These are phyloP conservation scores for Senecio squalidus DNA, from an alignment of 140 eudicot genomes.

Conservation along the genomic window DNA sequence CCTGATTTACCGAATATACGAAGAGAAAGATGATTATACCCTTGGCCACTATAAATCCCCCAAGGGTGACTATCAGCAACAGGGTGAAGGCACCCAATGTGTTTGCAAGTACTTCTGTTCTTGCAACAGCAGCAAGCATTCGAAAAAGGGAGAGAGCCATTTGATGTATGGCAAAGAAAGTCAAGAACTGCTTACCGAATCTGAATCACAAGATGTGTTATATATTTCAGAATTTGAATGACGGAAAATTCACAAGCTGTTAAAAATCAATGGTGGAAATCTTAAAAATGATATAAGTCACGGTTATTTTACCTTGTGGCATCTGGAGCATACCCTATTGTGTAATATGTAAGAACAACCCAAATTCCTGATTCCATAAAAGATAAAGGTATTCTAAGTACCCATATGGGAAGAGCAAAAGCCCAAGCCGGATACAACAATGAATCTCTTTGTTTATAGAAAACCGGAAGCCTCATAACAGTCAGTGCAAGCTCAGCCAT, in stretches of 20 bases:
- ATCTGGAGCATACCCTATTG: conserved; percentile 57
- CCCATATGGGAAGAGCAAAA: conserved; percentile 42
- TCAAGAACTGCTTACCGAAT: conserved; percentile 47
- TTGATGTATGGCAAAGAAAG: conserved; percentile 51
- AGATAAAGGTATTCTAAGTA: conserved; percentile 45
- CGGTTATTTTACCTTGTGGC: conserved; percentile 29
- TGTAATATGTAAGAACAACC: conserved; percentile 52
- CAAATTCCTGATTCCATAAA: conserved; percentile 45
- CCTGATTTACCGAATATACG: not conserved
- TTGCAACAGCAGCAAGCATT: conserved; percentile 48
- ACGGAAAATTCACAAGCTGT: no score
- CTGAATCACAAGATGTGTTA: conserved; percentile 24
- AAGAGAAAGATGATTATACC: conserved; percentile 18
- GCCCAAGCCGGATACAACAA: conserved; percentile 53
- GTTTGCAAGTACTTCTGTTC: conserved; percentile 49
- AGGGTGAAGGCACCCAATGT: conserved; percentile 44
- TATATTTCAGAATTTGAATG: not conserved
- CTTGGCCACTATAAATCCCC: conserved; percentile 61
- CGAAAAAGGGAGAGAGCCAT: conserved; percentile 63
- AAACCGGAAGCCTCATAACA: conserved; percentile 43
- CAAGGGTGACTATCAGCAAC: conserved; percentile 48
- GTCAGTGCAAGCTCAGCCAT: conserved; percentile 46
- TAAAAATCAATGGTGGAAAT: not conserved
- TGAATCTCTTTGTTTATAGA: conserved; percentile 42
- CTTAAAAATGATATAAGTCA: not conserved